Conservation (phyloP, 2,329 filamentous ascomycete species). For the Atkinsonella texensis region DNA sequence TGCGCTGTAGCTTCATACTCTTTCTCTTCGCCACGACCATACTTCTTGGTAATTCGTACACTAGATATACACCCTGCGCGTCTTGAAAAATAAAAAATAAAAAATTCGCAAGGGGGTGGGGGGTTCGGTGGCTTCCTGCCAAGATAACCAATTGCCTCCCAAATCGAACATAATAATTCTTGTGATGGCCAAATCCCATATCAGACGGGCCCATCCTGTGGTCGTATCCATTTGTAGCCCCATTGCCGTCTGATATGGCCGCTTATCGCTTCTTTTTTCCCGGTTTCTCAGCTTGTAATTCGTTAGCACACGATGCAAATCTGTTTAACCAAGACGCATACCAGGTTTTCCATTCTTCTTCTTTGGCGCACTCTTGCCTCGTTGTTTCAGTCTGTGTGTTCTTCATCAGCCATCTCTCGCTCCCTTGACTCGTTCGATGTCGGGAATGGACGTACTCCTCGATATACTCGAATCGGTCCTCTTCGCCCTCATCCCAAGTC, state of each 20-base stretch:
- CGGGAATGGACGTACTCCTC: constrained; percentile 38
- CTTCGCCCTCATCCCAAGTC: constrained; percentile 63
- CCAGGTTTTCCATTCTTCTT: constrained; percentile 58
- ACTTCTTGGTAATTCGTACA: not conserved
- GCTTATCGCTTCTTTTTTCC: constrained; percentile 21
- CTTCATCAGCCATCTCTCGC: constrained; percentile 15
- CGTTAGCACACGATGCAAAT: not conserved
- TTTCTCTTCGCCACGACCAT: not conserved
- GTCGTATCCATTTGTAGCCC: too few relatives aligned
- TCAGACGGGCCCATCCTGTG: not conserved
- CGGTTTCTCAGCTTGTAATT: constrained; percentile 14
- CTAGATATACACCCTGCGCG: not conserved
- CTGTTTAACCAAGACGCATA: constrained; percentile 13
- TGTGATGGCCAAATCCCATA: not conserved
- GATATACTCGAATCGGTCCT: constrained; percentile 67
- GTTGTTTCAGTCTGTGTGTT: constrained; percentile 49
- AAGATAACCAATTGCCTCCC: too few relatives aligned
- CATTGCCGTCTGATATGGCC: not conserved
- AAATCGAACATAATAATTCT: too few relatives aligned
- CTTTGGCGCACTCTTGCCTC: constrained; percentile 80
- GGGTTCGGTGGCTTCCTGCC: too few relatives aligned
- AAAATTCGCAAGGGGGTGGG: too few relatives aligned
- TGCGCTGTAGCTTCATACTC: too few relatives aligned
- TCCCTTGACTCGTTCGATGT: not conserved
- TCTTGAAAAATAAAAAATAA: not conserved